phyloP scores from a whole-genome alignment of 2,329 filamentous ascomycete species.

The Xylariaceae sp. region DNA sequence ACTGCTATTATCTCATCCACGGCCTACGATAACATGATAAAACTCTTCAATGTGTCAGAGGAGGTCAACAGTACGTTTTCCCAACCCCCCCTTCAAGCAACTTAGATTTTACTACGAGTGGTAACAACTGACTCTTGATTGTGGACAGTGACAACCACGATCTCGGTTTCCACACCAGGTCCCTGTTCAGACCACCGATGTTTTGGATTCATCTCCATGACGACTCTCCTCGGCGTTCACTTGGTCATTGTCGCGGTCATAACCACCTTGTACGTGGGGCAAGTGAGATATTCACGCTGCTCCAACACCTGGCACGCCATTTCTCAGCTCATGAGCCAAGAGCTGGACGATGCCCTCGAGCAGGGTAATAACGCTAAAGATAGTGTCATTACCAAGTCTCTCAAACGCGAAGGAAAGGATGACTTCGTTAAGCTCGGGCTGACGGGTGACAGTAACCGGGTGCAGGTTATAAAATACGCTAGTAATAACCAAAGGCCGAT shows the following conservation, averaged over 20 bases:
- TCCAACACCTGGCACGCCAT: constrained; percentile 20
- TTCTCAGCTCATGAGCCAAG: constrained; percentile 11
- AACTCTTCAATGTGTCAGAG: background rate
- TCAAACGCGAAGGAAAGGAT: background rate
- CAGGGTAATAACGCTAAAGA: constrained; percentile 11
- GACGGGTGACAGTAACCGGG: constrained; percentile 1
- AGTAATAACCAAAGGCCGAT: no score
- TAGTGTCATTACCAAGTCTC: background rate
- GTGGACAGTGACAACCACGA: background rate
- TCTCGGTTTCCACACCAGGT: constrained; percentile 4
- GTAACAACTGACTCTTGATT: no score
- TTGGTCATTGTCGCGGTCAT: constrained; percentile 1
- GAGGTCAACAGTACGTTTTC: background rate
- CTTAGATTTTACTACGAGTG: no score
- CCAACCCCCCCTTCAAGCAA: no score
- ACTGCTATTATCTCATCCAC: background rate
- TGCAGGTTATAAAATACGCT: constrained; percentile 9
- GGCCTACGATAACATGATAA: background rate
- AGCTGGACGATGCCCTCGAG: constrained; percentile 3
- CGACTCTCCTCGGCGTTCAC: constrained; percentile 5
- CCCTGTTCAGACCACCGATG: constrained; percentile 14
- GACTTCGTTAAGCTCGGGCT: constrained; percentile 8
- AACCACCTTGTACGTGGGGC: constrained; percentile 2
- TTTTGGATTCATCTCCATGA: constrained; percentile 14
- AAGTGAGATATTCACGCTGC: constrained; percentile 18